A percentile compares a stretch with the other conserved stretches of the same genome.
phyloP scores from a whole-genome alignment of 2,329 filamentous ascomycete genomes.

The Plenodomus biglobosus region DNA sequence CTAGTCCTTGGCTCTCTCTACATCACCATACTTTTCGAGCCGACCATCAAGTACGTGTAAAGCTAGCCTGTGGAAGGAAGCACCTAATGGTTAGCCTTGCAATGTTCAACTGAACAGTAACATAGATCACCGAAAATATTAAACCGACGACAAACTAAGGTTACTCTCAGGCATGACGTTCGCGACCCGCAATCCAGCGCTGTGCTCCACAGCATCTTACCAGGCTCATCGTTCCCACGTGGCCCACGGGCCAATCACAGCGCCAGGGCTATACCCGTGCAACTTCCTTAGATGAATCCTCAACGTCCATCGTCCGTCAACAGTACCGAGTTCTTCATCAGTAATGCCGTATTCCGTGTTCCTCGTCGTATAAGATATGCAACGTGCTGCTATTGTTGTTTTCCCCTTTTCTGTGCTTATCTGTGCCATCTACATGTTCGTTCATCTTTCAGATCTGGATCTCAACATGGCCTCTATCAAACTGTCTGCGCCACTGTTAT shows the following conservation, averaged over 20 bases:
- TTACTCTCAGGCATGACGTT: background rate
- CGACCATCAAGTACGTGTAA: too few species aligned
- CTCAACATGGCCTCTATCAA: conserved; percentile 28
- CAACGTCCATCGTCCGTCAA: conserved; percentile 10
- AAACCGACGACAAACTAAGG: background rate
- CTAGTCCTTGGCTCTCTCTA: too few species aligned
- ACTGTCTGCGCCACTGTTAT: conserved; percentile 19
- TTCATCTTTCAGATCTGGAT: conserved; percentile 13
- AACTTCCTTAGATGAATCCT: background rate
- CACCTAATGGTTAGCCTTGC: too few species aligned
- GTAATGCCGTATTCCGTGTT: conserved; percentile 16
- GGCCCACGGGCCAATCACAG: conserved; percentile 18
- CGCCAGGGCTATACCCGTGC: conserved; percentile 17
- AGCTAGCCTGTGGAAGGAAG: too few species aligned
- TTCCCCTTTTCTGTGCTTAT: conserved; percentile 18
- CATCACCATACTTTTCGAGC: too few species aligned
- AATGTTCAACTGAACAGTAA: too few species aligned
- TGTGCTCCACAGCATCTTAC: background rate
- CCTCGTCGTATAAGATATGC: conserved; percentile 29
- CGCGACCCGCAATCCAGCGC: background rate
- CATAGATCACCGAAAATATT: background rate
- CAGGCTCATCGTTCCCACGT: background rate
- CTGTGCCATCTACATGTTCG: conserved; percentile 23
- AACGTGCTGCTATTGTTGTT: conserved; percentile 13
- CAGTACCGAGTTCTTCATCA: conserved; percentile 19